Percentiles rank a stretch among this genome's conserved stretches.
phyloP scores from a whole-genome alignment of 192 early-diverging fungal species.

The Coemansia sp. region DNA sequence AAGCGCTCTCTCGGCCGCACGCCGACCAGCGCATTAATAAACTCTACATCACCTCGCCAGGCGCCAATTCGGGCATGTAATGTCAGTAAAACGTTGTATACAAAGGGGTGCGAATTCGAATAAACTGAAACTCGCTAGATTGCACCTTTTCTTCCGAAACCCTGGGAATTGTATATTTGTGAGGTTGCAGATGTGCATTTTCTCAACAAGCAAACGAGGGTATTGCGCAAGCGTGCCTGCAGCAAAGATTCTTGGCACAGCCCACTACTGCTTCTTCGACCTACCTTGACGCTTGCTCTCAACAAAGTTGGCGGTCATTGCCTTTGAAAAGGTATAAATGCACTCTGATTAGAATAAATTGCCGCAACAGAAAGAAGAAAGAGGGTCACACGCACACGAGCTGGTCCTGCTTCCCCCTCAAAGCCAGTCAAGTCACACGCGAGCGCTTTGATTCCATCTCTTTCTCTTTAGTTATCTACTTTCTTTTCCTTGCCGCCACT shows the following conservation, averaged over 20 bases:
- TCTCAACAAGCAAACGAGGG: background rate
- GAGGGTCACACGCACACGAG: background rate
- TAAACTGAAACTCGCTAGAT: background rate
- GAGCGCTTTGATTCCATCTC: background rate
- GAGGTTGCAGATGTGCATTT: background rate
- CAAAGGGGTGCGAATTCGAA: background rate
- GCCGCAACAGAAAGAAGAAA: background rate
- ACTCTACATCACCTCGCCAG: slow-evolving; percentile 31
- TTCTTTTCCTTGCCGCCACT: background rate
- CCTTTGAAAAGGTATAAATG: slow-evolving; percentile 12
- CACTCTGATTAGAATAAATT: slow-evolving; percentile 1
- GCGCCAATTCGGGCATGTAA: background rate
- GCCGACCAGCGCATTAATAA: slow-evolving; percentile 47
- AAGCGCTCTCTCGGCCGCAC: slow-evolving; percentile 50
- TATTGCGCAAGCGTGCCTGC: background rate
- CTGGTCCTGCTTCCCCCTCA: background rate
- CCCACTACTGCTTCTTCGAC: background rate
- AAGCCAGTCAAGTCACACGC: slow-evolving; percentile 3
- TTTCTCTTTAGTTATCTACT: background rate
- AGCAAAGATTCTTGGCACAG: slow-evolving; percentile 1
- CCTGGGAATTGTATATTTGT: background rate
- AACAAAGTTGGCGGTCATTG: slow-evolving; percentile 37
- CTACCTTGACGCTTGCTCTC: slow-evolving; percentile 50
- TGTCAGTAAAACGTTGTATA: background rate
- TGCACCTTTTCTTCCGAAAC: slow-evolving; percentile 1